Evolutionary conservation across 1,139 yeast genomes (phyloP), one percentile per base, ranked within the genome.

Genomic region (Meyerozyma guilliermondii): DNA sequence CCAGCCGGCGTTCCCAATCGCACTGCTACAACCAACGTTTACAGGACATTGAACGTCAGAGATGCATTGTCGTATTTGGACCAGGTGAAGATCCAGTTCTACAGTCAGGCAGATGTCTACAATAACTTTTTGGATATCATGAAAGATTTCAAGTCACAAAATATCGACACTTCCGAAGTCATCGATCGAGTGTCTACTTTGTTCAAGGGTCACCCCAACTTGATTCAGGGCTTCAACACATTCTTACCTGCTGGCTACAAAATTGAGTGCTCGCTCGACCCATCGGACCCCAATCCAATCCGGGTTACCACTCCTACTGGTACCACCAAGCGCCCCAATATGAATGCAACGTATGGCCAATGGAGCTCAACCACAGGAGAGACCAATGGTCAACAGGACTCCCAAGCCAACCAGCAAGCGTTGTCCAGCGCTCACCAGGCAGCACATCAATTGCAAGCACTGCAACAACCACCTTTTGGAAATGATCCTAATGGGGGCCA

Each of bases 121-220:
- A 94, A 92, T 62, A 91, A 87, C 61, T 92, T 92, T 59, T 76
- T 92, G 58, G 99, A 94, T 61, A 92, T 92, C 50, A 92, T 92
- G 99, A 92, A 92, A 66, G 98, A 94, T 60, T 94, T 94, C 71
- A 92, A 94, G 68, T 85, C 95, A 40, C 97, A 91, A 66, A 80
- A 87, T 51, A 91, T 92, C 56, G 98, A 94, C 63, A 92, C 99
- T 1, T 98, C 98, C 0, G 99, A 98, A 17, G 99, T 92, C 30
- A 92, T 92, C 59, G 96, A 89, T 58, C 76, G 98, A 45, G 98
- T 92, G 0, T 88, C 97, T 0, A 79, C 86, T 1, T 69, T 92
- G 46, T 92, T 92, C 62, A 78, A 89, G 48, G 98, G 98, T 5
- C 96, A 89, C 62, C 96, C 96, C 2, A 80, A 81, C 54, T 73